Percentiles rank a stretch among this genome's conserved stretches.
phyloP scores from a whole-genome alignment of 441 rosid species.

The Geranium incanum region DNA sequence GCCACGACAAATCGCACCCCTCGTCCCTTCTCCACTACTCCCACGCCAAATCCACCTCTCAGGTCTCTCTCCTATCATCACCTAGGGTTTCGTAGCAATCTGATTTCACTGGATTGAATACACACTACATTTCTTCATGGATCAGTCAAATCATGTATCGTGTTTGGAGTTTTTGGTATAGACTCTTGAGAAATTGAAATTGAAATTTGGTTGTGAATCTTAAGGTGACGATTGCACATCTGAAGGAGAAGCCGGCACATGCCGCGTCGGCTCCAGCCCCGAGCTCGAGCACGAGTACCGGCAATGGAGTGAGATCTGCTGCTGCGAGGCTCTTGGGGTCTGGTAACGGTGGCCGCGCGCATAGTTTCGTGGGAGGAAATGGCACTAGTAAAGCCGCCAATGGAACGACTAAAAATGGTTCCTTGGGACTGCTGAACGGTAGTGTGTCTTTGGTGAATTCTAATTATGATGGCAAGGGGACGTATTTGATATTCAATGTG shows the following conservation, averaged over 20 bases:
- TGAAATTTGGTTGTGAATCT: not conserved
- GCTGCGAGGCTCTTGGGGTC: conserved; percentile 2
- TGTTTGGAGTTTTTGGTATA: not conserved
- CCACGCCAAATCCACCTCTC: conserved; percentile 1
- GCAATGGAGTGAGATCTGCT: conserved; percentile 4
- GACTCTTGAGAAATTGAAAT: no score
- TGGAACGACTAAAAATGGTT: not conserved
- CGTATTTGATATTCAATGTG: conserved; percentile 5
- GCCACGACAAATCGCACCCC: not conserved
- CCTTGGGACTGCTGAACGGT: not conserved
- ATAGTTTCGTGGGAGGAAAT: not conserved
- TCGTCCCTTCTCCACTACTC: not conserved
- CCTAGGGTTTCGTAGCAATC: not conserved
- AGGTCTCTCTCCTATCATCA: not conserved
- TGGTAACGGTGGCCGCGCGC: not conserved
- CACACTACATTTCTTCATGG: not conserved
- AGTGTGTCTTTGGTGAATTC: not conserved
- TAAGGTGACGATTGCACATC: not conserved
- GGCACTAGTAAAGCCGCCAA: conserved; percentile 4
- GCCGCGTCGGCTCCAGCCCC: not conserved
- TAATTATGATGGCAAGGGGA: not conserved
- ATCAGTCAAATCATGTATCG: not conserved
- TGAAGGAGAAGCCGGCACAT: not conserved
- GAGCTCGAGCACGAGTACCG: not conserved
- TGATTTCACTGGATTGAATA: not conserved